Conservation (phyloP, 1,139 yeast genomes). For the Nematodospora anomalae region DNA sequence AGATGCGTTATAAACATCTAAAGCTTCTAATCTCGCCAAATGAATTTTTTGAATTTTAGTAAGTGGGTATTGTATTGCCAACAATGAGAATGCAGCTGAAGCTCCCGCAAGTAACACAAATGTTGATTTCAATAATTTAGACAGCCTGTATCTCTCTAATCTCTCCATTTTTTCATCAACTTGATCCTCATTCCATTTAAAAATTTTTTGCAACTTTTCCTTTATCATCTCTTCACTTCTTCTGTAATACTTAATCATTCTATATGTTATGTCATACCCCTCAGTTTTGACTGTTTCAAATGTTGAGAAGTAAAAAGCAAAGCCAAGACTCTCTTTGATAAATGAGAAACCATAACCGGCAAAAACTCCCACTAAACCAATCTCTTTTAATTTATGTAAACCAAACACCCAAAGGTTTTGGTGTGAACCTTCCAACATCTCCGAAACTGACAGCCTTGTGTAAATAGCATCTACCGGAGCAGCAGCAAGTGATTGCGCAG, state of each 20-base stretch:
- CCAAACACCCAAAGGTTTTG: conserved; percentile 80
- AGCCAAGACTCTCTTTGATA: conserved; percentile 79
- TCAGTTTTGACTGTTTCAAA: conserved; percentile 81
- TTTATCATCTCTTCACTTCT: conserved; percentile 28
- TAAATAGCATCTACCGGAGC: conserved; percentile 93
- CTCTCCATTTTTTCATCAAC: conserved; percentile 30
- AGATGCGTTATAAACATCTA: conserved; percentile 63
- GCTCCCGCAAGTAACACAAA: conserved; percentile 88
- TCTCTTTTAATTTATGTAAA: conserved; percentile 59
- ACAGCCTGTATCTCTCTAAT: conserved; percentile 43
- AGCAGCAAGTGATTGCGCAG: conserved; percentile 84
- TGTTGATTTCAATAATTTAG: conserved; percentile 59
- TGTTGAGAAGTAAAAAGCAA: conserved; percentile 81
- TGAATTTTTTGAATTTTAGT: conserved; percentile 79
- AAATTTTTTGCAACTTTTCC: conserved; percentile 22
- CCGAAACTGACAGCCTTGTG: conserved; percentile 76
- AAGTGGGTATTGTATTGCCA: conserved; percentile 81
- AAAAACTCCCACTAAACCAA: conserved; percentile 83
- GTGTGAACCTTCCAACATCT: conserved; percentile 66
- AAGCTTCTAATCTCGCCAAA: conserved; percentile 72
- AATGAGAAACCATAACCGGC: conserved; percentile 83
- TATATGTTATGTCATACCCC: conserved; percentile 57
- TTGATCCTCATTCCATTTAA: conserved; percentile 23
- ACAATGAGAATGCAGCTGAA: conserved; percentile 74
- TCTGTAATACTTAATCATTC: conserved; percentile 58